Conservation (phyloP, 2,329 filamentous ascomycete genomes). For the Stagonosporopsis tanaceti region DNA sequence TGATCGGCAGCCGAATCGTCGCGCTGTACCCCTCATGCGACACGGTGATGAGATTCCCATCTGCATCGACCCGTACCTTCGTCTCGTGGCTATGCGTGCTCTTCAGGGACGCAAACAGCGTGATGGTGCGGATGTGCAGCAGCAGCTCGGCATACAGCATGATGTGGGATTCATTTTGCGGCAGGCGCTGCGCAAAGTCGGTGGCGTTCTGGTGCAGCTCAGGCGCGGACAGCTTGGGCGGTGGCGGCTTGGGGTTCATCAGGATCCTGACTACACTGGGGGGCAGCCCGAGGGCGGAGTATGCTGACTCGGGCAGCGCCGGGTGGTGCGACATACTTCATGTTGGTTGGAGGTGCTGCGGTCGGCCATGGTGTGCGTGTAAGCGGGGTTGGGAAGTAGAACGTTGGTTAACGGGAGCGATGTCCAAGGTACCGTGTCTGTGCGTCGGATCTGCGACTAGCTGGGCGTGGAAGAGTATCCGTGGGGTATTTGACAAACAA, state of each 20-base stretch:
- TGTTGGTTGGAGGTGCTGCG: constrained; percentile 28
- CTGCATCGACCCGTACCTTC: constrained; percentile 53
- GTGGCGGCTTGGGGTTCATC: constrained; percentile 42
- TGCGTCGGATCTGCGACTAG: constrained; percentile 14
- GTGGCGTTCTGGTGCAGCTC: constrained; percentile 42
- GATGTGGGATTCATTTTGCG: constrained; percentile 43
- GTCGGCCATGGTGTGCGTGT: constrained; percentile 30
- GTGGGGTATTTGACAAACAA: background rate
- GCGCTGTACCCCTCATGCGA: constrained; percentile 56
- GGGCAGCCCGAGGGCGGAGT: constrained; percentile 44
- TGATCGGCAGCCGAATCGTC: constrained; percentile 57
- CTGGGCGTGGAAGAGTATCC: constrained; percentile 3
- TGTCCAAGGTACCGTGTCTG: constrained; percentile 8
- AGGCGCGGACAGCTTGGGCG: constrained; percentile 36
- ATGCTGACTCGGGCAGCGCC: constrained; percentile 48
- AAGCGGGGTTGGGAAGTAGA: constrained; percentile 12
- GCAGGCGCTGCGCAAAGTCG: constrained; percentile 33
- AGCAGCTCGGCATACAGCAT: constrained; percentile 67
- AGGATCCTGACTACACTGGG: constrained; percentile 41
- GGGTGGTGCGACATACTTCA: constrained; percentile 40
- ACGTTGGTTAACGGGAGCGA: constrained; percentile 12
- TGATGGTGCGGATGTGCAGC: constrained; percentile 67
- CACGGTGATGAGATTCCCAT: constrained; percentile 55
- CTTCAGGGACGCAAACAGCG: constrained; percentile 62
- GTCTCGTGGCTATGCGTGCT: constrained; percentile 55